Base-by-base conservation (phyloP, 2,329 filamentous ascomycete genomes). In the Trichoderma cornu-damae region DNA sequence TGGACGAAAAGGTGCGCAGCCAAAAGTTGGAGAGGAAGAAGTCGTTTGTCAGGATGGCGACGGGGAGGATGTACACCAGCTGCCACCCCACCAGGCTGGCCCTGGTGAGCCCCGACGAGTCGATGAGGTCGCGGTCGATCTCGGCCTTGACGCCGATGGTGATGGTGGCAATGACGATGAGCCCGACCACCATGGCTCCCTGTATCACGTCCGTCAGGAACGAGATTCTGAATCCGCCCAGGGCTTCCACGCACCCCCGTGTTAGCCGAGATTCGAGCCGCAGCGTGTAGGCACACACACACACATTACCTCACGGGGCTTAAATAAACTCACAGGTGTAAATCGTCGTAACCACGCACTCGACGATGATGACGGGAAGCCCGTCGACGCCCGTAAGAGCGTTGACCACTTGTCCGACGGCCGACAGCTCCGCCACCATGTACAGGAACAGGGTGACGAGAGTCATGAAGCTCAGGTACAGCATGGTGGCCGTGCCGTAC, bases 161-260 rank as follows among this genome's bases (percentile, higher is more conserved):
- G 66, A 93, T 87, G 57, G 88, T 82, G 44, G 86, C 88, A 63
- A 94, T 82, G 66, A 92, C 74, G 66, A 94, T 84, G 4, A 94
- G 80, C 14, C 82, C 79, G 14, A 90, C 71, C 1, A 94, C 88
- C 86, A 94, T 90, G 52, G 75, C 80, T 54, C 88, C 89, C 69
- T 94, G 90, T 59, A 93, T 79, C 67, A 89, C 88, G 72, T 94
- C 89, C 7, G 90, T 94, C 54, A 92, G 73, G 72, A 94, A 93
- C 1, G 89, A 93, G 60, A 94, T 88, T 60, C 83, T 84, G 78
- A 94, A 94, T 3, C 90, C 89, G 55, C 89, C 89, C 8, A 93
- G 75, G 3, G 88, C 87, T 89, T 58, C 7, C n/a, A 2, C n/a
- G 8, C 14, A 49, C 62, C 14, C 11, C 54, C 57, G n/a, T 30